phyloP scores from a whole-genome alignment of 2,329 filamentous ascomycete species.

The Fusarium haematococcum region DNA sequence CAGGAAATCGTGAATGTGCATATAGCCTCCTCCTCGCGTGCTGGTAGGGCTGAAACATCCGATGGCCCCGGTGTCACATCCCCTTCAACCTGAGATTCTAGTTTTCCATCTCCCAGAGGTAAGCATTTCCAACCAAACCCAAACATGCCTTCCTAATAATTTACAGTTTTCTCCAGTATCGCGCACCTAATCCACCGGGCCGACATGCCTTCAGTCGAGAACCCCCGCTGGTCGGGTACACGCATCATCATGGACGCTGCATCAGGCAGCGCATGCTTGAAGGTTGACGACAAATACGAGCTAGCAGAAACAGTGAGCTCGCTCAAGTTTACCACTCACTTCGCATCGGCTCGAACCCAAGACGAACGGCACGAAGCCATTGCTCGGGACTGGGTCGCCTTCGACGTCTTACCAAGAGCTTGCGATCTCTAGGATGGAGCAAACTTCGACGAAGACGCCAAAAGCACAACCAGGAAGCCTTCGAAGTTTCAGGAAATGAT shows the following conservation, averaged over 20 bases:
- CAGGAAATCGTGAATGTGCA: neutral
- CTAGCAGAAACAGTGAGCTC: neutral
- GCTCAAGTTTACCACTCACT: neutral
- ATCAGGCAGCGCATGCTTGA: neutral
- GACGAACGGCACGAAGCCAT: neutral
- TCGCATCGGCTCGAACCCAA: neutral
- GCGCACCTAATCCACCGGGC: neutral
- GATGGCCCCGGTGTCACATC: neutral
- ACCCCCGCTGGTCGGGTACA: neutral
- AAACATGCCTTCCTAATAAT: neutral
- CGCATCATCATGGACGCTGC: neutral
- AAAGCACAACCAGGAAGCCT: neutral
- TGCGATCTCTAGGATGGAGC: constrained; percentile 1
- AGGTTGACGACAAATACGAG: neutral
- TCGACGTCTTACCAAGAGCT: neutral
- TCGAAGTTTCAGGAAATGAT: neutral
- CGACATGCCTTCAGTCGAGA: neutral
- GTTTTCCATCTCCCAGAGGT: neutral
- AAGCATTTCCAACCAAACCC: neutral
- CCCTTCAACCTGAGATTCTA: neutral
- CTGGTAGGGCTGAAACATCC: neutral
- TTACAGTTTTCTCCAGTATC: neutral
- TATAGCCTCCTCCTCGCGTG: neutral
- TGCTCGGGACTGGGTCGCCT: neutral
- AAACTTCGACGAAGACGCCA: neutral